phyloP scores from a whole-genome alignment of 768 basidiomycete species.

The Agaricus subrufescens region DNA sequence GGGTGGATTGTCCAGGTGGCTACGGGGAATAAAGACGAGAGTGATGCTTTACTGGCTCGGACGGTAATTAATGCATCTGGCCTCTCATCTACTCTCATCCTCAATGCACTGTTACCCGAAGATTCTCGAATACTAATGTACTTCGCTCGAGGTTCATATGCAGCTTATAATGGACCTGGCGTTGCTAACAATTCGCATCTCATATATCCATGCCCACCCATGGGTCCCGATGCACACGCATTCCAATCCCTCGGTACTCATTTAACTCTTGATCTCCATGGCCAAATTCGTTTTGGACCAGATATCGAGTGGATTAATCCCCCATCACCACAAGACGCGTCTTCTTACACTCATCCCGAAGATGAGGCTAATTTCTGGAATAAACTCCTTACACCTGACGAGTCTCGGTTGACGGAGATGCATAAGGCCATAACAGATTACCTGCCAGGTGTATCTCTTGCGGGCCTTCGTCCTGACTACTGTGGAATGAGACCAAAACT shows the following conservation, averaged over 20 bases:
- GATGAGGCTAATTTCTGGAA: slow-evolving; percentile 75
- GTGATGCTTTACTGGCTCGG: slow-evolving; percentile 65
- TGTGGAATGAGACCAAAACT: slow-evolving; percentile 86
- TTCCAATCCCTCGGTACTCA: slow-evolving; percentile 92
- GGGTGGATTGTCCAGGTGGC: slow-evolving; percentile 90
- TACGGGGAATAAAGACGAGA: slow-evolving; percentile 40
- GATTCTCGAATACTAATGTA: slow-evolving; percentile 64
- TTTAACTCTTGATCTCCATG: slow-evolving; percentile 80
- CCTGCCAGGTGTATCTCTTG: slow-evolving; percentile 55
- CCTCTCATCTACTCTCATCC: slow-evolving; percentile 62
- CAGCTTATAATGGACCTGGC: slow-evolving; percentile 81
- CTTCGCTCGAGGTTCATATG: slow-evolving; percentile 83
- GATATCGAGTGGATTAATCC: slow-evolving; percentile 85
- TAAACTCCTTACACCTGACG: slow-evolving; percentile 57
- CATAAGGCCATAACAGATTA: slow-evolving; percentile 68
- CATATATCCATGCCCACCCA: slow-evolving; percentile 88
- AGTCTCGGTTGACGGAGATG: slow-evolving; percentile 59
- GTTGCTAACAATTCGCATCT: slow-evolving; percentile 63
- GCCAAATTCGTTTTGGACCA: slow-evolving; percentile 87
- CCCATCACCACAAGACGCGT: slow-evolving; percentile 22
- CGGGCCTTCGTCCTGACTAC: slow-evolving; percentile 76
- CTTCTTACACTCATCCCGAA: slow-evolving; percentile 22
- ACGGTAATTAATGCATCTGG: slow-evolving; percentile 84
- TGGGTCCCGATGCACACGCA: slow-evolving; percentile 48
- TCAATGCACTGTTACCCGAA: slow-evolving; percentile 63